Evolutionary conservation across 768 basidiomycete species (phyloP).

Genomic region (Tylopilus vinaceipallidus): DNA sequence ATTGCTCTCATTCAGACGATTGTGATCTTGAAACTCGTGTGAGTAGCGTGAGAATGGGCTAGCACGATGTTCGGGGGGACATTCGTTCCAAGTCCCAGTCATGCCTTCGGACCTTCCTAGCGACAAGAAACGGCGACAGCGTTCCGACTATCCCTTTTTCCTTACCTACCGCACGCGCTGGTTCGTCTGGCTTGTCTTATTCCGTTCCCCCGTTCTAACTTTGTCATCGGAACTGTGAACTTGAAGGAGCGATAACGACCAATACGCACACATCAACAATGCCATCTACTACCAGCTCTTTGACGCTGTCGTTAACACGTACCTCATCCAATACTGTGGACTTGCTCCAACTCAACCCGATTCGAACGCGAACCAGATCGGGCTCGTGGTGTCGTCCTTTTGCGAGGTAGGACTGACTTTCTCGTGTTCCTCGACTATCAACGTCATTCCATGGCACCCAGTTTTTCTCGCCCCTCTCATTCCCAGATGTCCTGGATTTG

Average conservation of each 20-base stretch:
- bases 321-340: constrained; percentile 65
- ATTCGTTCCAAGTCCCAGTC: too few relatives aligned
- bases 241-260: constrained; percentile 84
- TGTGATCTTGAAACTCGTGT: too few relatives aligned
- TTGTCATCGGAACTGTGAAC: neutral
- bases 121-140: constrained; percentile 39
- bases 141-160: constrained; percentile 57
- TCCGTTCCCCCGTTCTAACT: constrained; percentile 8
- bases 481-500: constrained; percentile 68
- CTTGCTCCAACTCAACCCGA: constrained; percentile 47
- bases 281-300: constrained; percentile 78
- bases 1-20: too few relatives aligned
- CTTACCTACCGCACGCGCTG: constrained; percentile 69
- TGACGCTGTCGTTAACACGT: constrained; percentile 80
- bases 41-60: too few relatives aligned
- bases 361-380: constrained; percentile 44
- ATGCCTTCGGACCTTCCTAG: neutral
- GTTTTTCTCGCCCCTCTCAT: constrained; percentile 74
- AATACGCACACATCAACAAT: constrained; percentile 82
- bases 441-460: constrained; percentile 19
- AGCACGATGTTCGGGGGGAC: too few relatives aligned
- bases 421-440: neutral
- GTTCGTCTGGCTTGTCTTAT: constrained; percentile 33
- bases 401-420: constrained; percentile 48
- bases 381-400: constrained; percentile 75